These are phyloP conservation scores for Simplicillium aogashimaense DNA, from an alignment of 2,329 filamentous ascomycete species.

Conservation along the genomic window DNA sequence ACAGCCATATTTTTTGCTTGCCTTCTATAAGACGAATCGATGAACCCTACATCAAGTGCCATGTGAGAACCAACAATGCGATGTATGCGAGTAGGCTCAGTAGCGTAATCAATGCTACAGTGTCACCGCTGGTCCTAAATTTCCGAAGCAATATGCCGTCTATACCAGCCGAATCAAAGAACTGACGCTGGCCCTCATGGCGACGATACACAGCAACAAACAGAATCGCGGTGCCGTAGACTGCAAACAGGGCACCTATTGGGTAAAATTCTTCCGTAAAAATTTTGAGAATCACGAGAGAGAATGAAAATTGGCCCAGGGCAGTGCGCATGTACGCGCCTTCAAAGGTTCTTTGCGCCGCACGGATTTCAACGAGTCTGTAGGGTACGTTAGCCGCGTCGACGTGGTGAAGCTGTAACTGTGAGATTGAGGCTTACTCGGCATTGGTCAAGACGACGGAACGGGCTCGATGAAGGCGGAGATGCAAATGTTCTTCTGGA, in stretches of 20 bases:
- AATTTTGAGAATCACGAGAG: constrained; percentile 86
- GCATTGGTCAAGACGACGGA: constrained; percentile 68
- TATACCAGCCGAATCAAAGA: constrained; percentile 51
- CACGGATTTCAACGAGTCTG: constrained; percentile 83
- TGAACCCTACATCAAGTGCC: constrained; percentile 21
- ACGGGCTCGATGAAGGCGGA: constrained; percentile 71
- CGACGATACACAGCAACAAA: constrained; percentile 76
- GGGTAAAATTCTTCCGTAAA: constrained; percentile 93
- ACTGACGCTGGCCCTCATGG: constrained; percentile 87
- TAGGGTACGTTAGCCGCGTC: no score
- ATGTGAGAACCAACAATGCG: constrained; percentile 45
- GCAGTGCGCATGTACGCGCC: constrained; percentile 94
- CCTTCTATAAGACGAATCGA: no score
- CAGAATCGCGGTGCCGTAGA: constrained; percentile 79
- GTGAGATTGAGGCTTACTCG: constrained; percentile 37
- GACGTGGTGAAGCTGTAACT: background rate
- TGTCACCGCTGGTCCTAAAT: constrained; percentile 56
- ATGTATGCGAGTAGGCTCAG: constrained; percentile 50
- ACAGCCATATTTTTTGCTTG: no score
- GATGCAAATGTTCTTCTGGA: constrained; percentile 61
- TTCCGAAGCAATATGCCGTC: constrained; percentile 31
- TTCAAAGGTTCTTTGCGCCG: constrained; percentile 92
- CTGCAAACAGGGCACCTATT: constrained; percentile 90
- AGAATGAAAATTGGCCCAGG: constrained; percentile 89
- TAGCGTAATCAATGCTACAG: constrained; percentile 45